Percentiles rank a stretch among this genome's conserved stretches.
Evolutionary conservation across 2,329 filamentous ascomycete genomes (phyloP).

Genomic region (Diaporthe sp.): DNA sequence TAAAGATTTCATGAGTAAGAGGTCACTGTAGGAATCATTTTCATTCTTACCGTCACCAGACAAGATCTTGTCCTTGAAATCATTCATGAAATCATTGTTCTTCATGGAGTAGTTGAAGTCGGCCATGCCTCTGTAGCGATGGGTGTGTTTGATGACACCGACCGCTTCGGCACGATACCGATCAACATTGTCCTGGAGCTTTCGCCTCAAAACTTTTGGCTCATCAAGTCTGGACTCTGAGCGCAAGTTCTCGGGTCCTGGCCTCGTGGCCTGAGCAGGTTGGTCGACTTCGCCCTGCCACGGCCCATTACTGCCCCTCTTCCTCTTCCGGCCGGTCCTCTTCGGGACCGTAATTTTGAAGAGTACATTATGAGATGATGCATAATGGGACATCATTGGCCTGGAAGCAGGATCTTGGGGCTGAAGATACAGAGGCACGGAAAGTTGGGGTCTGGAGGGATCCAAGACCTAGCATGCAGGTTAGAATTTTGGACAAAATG

Average conservation of each 20-base stretch:
- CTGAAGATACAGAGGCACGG: slow-evolving; percentile 80
- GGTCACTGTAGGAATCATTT: background rate
- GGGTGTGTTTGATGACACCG: slow-evolving; percentile 82
- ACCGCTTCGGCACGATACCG: slow-evolving; percentile 78
- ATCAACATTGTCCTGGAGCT: slow-evolving; percentile 78
- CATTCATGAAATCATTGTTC: slow-evolving; percentile 77
- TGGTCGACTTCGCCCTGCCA: slow-evolving; percentile 65
- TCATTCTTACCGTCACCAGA: slow-evolving; percentile 74
- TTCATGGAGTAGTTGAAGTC: slow-evolving; percentile 88
- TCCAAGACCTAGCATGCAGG: slow-evolving; percentile 59
- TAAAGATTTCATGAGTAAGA: slow-evolving; percentile 45
- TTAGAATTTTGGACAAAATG: slow-evolving; percentile 16
- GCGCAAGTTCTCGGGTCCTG: slow-evolving; percentile 3
- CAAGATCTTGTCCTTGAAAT: slow-evolving; percentile 79
- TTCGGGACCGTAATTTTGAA: slow-evolving; percentile 90
- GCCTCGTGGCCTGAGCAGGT: slow-evolving; percentile 41
- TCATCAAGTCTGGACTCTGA: slow-evolving; percentile 60
- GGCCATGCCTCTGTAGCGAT: slow-evolving; percentile 87
- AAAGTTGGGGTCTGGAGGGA: slow-evolving; percentile 59
- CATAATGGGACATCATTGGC: slow-evolving; percentile 82
- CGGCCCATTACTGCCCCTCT: slow-evolving; percentile 79
- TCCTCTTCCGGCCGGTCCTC: slow-evolving; percentile 87
- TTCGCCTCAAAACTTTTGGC: slow-evolving; percentile 70
- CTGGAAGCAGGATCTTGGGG: slow-evolving; percentile 85
- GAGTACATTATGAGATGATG: slow-evolving; percentile 84